phyloP scores from a whole-genome alignment of 2,329 filamentous ascomycete species.

The Colletotrichum noveboracense region DNA sequence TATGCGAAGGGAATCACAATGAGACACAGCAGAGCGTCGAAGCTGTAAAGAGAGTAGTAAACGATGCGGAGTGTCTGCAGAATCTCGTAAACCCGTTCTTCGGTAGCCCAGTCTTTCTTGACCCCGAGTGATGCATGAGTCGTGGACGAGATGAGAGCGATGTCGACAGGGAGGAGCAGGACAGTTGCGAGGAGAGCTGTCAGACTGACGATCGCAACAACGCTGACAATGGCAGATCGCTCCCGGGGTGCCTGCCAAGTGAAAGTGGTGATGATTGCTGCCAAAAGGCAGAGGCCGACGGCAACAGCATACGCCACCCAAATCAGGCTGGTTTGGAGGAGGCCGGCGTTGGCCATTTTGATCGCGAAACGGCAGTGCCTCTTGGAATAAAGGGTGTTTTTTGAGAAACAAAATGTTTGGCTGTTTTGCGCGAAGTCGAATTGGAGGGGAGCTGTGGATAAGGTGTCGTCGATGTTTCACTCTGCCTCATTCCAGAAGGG shows the following conservation, averaged over 20 bases:
- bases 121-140: constrained; percentile 74
- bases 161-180: constrained; percentile 91
- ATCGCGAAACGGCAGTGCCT: neutral
- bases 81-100: constrained; percentile 78
- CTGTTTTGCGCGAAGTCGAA: neutral
- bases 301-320: constrained; percentile 93
- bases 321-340: constrained; percentile 88
- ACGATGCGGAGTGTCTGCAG: constrained; percentile 82
- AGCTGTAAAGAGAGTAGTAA: constrained; percentile 91
- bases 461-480: constrained; percentile 11
- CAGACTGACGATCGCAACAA: constrained; percentile 85
- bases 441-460: neutral
- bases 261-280: constrained; percentile 85
- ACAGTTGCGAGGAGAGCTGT: constrained; percentile 90
- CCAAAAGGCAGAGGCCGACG: constrained; percentile 75
- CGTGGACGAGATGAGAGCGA: constrained; percentile 92
- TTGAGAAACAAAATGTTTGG: neutral
- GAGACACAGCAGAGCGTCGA: constrained; percentile 89
- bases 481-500: neutral
- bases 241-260: constrained; percentile 91
- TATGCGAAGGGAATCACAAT: constrained; percentile 94
- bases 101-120: constrained; percentile 95
- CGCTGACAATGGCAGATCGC: constrained; percentile 80
- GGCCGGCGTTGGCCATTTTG: constrained; percentile 51
- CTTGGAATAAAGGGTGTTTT: neutral